phyloP scores from a whole-genome alignment of 2,329 filamentous ascomycete species.

The Cucurbitaria berberidis region DNA sequence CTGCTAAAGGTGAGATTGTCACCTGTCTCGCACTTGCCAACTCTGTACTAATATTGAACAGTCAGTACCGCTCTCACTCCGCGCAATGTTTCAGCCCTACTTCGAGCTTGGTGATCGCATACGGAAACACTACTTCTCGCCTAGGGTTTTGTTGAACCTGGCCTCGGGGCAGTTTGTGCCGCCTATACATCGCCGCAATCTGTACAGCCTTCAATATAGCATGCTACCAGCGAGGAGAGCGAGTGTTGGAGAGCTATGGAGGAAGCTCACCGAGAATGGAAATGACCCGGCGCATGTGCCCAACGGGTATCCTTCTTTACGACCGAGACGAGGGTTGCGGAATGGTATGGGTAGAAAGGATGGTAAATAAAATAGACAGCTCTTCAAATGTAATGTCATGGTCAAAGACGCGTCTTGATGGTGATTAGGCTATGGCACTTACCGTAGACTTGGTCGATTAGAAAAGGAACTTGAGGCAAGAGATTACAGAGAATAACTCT shows the following conservation, averaged over 20 bases:
- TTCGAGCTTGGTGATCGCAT: conserved; percentile 92
- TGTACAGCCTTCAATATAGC: conserved; percentile 97
- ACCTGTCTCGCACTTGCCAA: conserved; percentile 2
- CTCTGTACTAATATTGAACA: conserved; percentile 3
- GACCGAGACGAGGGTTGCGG: conserved; percentile 2
- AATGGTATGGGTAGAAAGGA: conserved; percentile 12
- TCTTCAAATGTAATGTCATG: background rate
- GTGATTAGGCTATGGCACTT: no score
- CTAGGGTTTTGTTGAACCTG: conserved; percentile 84
- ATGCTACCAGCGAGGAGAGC: conserved; percentile 88
- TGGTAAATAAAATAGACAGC: no score
- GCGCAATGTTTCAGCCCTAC: conserved; percentile 97
- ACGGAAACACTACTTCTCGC: conserved; percentile 92
- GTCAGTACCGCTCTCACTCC: conserved; percentile 85
- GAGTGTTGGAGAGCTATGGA: conserved; percentile 86
- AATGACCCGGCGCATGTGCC: background rate
- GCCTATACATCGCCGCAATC: conserved; percentile 89
- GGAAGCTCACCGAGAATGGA: conserved; percentile 56
- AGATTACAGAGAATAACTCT: no score
- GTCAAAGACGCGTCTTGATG: no score
- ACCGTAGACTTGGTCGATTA: no score
- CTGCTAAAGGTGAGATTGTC: conserved; percentile 71
- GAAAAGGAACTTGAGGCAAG: no score
- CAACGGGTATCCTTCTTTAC: conserved; percentile 12
- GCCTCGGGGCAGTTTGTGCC: conserved; percentile 91